Evolutionary conservation across 352 stramenopile genomes (phyloP).

Genomic region (Globisporangium nodosum): DNA sequence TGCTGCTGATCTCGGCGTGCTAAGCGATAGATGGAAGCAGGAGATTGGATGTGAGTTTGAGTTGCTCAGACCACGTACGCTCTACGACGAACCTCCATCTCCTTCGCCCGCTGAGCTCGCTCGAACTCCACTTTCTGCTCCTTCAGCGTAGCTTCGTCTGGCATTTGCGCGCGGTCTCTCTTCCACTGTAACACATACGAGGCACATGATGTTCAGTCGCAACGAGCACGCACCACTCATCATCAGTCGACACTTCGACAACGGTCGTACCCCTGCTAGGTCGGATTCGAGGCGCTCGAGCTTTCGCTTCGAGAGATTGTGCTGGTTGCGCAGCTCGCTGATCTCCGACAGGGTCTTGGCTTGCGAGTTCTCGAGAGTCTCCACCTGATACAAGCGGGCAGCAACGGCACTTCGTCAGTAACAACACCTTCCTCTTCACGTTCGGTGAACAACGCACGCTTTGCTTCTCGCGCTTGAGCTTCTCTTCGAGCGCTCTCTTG

Average conservation of each 20-base stretch:
- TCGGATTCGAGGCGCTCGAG: slow-evolving; percentile 70
- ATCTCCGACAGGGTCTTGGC: slow-evolving; percentile 68
- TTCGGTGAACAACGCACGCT: slow-evolving; percentile 14
- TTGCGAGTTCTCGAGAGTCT: slow-evolving; percentile 54
- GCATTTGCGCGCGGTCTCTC: slow-evolving; percentile 44
- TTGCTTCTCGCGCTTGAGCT: slow-evolving; percentile 62
- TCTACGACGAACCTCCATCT: slow-evolving; percentile 33
- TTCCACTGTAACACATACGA: slow-evolving; percentile 36
- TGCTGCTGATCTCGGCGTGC: slow-evolving; percentile 68
- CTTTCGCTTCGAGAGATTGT: slow-evolving; percentile 50
- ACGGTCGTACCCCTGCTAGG: slow-evolving; percentile 30
- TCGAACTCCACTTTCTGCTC: slow-evolving; percentile 57
- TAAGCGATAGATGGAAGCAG: slow-evolving; percentile 8
- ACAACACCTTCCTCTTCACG: not conserved
- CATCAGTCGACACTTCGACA: not conserved
- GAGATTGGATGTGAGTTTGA: not conserved
- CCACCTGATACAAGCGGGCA: slow-evolving; percentile 32
- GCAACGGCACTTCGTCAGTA: not conserved
- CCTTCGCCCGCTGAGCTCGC: slow-evolving; percentile 55
- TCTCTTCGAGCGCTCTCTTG: slow-evolving; percentile 53
- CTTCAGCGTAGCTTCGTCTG: slow-evolving; percentile 44
- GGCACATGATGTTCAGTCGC: not conserved
- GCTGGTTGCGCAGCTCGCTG: slow-evolving; percentile 62
- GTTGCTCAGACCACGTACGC: not conserved
- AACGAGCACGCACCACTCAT: too few species aligned